A percentile compares a stretch with the other conserved stretches of the same genome.
These are phyloP conservation scores for Juglanconis juglandina DNA, from an alignment of 2,329 filamentous ascomycete species.

Conservation along the genomic window DNA sequence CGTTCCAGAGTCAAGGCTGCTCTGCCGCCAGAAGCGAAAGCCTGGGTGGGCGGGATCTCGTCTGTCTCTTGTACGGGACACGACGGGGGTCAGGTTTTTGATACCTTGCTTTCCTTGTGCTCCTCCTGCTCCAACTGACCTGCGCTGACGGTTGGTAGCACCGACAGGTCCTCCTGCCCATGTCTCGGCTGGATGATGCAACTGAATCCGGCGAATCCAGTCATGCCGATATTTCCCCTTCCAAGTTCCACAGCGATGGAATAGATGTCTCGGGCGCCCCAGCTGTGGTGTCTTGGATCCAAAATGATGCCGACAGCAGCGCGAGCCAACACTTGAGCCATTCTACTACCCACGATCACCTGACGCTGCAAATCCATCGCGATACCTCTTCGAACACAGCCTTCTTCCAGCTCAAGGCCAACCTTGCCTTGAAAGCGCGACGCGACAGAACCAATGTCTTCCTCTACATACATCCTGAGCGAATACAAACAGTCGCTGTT, in stretches of 20 bases:
- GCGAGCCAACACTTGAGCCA: neutral
- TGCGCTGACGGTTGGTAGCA: neutral
- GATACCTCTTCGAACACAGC: neutral
- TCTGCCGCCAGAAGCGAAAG: slow-evolving; percentile 9
- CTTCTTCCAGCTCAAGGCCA: slow-evolving; percentile 5
- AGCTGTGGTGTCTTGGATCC: slow-evolving; percentile 1
- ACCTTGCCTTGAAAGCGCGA: neutral
- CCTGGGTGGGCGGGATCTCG: slow-evolving; percentile 13
- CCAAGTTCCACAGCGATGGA: neutral
- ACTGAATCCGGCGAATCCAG: neutral
- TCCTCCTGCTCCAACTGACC: neutral
- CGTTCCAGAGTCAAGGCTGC: slow-evolving; percentile 14
- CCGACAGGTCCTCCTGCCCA: neutral
- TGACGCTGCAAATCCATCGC: neutral
- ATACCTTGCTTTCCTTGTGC: neutral
- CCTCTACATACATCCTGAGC: neutral
- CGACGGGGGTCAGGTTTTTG: slow-evolving; percentile 9
- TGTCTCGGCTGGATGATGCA: neutral
- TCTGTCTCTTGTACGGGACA: neutral
- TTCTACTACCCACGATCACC: neutral
- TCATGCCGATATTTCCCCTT: neutral
- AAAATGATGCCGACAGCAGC: neutral
- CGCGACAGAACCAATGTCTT: slow-evolving; percentile 6
- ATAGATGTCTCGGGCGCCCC: slow-evolving; percentile 3
- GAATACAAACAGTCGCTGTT: neutral